phyloP scores from a whole-genome alignment of 2,329 filamentous ascomycete species.

The Trichoderma sp. region DNA sequence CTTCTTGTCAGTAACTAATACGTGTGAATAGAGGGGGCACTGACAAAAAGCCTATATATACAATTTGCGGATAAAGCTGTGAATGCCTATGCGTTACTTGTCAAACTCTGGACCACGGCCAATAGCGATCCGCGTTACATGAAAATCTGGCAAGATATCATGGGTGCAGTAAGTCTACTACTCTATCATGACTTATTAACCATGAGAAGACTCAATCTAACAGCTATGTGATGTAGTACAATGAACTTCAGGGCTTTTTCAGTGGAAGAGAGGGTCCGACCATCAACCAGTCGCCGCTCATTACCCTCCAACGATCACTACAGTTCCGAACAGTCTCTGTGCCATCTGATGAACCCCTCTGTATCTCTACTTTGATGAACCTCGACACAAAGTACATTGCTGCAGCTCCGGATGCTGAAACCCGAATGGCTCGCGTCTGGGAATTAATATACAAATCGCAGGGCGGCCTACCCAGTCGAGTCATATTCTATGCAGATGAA shows the following conservation, averaged over 20 bases:
- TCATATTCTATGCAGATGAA: slow-evolving; percentile 29
- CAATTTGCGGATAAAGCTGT: slow-evolving; percentile 34
- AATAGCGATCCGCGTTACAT: slow-evolving; percentile 20
- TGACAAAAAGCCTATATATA: slow-evolving; percentile 32
- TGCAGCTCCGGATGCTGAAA: slow-evolving; percentile 5
- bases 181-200: neutral
- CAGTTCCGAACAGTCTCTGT: slow-evolving; percentile 31
- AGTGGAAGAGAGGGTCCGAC: neutral
- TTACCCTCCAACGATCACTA: slow-evolving; percentile 27
- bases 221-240: slow-evolving; percentile 16
- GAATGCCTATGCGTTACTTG: slow-evolving; percentile 18
- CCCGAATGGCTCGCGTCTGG: slow-evolving; percentile 29
- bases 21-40: slow-evolving; percentile 30
- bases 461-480: slow-evolving; percentile 22
- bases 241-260: slow-evolving; percentile 21
- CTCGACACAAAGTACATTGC: slow-evolving; percentile 26
- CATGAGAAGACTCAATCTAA: neutral
- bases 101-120: slow-evolving; percentile 18
- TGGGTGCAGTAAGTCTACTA: slow-evolving; percentile 20
- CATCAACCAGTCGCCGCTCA: neutral
- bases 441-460: slow-evolving; percentile 21
- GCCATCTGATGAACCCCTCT: slow-evolving; percentile 30
- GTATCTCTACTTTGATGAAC: slow-evolving; percentile 30
- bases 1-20: neutral
- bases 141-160: slow-evolving; percentile 26